Evolutionary conservation across 108 stramenopile species (phyloP).

Genomic region (Aureococcus anophagefferens): DNA sequence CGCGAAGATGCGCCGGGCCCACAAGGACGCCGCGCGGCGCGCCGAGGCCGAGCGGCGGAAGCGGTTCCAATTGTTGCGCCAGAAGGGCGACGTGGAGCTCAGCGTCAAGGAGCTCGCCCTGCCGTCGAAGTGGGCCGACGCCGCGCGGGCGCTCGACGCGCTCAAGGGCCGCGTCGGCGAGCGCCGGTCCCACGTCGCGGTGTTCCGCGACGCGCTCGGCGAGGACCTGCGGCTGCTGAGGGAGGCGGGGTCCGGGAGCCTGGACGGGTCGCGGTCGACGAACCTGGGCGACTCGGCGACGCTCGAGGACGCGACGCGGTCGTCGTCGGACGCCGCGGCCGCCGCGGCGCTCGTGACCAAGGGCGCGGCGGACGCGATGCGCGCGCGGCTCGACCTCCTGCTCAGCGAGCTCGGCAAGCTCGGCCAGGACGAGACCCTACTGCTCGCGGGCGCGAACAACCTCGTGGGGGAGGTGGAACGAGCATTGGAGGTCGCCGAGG

Average conservation of each 20-base stretch:
- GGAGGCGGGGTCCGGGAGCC: too few relatives aligned
- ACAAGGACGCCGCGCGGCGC: conserved; percentile 5
- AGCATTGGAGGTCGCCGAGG: too few relatives aligned
- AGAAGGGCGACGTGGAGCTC: neutral
- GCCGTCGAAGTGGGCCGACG: neutral
- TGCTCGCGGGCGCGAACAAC: neutral
- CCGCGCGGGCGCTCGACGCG: neutral
- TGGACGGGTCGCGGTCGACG: too few relatives aligned
- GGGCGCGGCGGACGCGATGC: too few relatives aligned
- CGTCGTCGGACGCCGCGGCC: neutral
- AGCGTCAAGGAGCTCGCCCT: neutral
- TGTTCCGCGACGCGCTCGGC: neutral
- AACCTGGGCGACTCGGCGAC: too few relatives aligned
- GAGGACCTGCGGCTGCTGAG: too few relatives aligned
- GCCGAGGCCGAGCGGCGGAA: neutral
- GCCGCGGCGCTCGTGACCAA: neutral
- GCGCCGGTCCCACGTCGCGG: neutral
- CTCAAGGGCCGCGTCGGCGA: neutral
- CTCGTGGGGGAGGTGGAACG: neutral
- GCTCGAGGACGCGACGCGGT: neutral
- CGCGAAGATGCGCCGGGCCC: neutral
- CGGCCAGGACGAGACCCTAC: neutral
- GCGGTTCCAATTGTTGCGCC: neutral
- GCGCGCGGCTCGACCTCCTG: too few relatives aligned
- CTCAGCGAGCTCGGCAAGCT: neutral